These are phyloP conservation scores for Lasiodiplodia gonubiensis DNA, from an alignment of 2,329 filamentous ascomycete genomes.

Conservation along the genomic window DNA sequence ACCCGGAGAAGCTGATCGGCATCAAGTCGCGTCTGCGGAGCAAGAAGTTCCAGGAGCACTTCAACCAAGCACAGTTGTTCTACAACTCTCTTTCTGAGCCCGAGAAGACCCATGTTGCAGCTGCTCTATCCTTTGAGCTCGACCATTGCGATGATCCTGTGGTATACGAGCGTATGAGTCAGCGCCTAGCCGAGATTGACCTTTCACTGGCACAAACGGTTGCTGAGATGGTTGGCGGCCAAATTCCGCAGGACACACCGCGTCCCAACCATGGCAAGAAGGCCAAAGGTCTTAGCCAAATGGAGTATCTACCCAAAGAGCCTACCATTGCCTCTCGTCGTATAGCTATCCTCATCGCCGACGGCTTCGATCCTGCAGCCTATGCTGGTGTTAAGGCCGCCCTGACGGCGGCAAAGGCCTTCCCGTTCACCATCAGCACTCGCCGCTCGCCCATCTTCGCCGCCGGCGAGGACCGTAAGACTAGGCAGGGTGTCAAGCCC, in stretches of 20 bases:
- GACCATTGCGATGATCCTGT: slow-evolving; percentile 81
- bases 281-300: slow-evolving; percentile 70
- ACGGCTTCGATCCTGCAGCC: slow-evolving; percentile 72
- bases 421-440: slow-evolving; percentile 75
- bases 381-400: slow-evolving; percentile 71
- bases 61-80: slow-evolving; percentile 79
- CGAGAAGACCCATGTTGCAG: slow-evolving; percentile 68
- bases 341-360: slow-evolving; percentile 76
- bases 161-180: slow-evolving; percentile 73
- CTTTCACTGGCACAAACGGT: slow-evolving; percentile 71
- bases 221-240: slow-evolving; percentile 71
- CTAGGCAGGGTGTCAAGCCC: slow-evolving; percentile 63
- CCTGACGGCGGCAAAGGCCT: slow-evolving; percentile 65
- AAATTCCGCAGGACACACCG: slow-evolving; percentile 59
- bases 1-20: slow-evolving; percentile 67
- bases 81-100: slow-evolving; percentile 74
- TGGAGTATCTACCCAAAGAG: slow-evolving; percentile 66
- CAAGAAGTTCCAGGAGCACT: slow-evolving; percentile 78
- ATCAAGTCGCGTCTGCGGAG: slow-evolving; percentile 73
- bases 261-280: slow-evolving; percentile 70
- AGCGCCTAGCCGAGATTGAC: slow-evolving; percentile 75
- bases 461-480: slow-evolving; percentile 60
- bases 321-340: slow-evolving; percentile 74
- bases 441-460: slow-evolving; percentile 70
- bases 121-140: slow-evolving; percentile 71